phyloP scores from a whole-genome alignment of 345 rosid species.

The Jatropha curcas region DNA sequence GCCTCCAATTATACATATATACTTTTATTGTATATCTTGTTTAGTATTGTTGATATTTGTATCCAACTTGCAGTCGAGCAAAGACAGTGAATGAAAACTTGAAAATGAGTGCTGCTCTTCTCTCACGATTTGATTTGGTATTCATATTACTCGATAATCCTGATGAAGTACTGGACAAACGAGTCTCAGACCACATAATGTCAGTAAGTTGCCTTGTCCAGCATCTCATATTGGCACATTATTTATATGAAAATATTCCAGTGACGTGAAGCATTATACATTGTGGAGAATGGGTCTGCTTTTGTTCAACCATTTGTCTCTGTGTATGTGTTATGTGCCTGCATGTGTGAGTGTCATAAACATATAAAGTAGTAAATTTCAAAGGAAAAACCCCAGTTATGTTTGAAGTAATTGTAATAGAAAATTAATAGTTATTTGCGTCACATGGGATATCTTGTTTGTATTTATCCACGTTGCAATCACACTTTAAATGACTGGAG shows the following conservation, averaged over 20 bases:
- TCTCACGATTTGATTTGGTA: conserved; percentile 94
- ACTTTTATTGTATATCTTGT: neutral
- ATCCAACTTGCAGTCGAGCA: conserved; percentile 82
- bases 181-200: conserved; percentile 93
- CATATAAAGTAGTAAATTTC: neutral
- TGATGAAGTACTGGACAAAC: conserved; percentile 88
- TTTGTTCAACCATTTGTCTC: neutral
- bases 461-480: neutral
- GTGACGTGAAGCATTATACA: neutral
- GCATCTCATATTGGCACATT: conserved; percentile 18
- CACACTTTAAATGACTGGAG: neutral
- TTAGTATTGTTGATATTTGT: conserved; percentile 17
- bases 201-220: conserved; percentile 61
- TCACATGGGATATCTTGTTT: neutral
- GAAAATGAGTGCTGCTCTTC: conserved; percentile 95
- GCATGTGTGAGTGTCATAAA: neutral
- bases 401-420: neutral
- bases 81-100: conserved; percentile 97
- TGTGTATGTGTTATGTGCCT: neutral
- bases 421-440: neutral
- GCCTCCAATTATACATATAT: neutral
- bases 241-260: neutral
- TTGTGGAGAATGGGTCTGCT: neutral
- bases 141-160: conserved; percentile 97
- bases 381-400: neutral